phyloP scores from a whole-genome alignment of 345 rosid genomes.

The Turritis glabra region DNA sequence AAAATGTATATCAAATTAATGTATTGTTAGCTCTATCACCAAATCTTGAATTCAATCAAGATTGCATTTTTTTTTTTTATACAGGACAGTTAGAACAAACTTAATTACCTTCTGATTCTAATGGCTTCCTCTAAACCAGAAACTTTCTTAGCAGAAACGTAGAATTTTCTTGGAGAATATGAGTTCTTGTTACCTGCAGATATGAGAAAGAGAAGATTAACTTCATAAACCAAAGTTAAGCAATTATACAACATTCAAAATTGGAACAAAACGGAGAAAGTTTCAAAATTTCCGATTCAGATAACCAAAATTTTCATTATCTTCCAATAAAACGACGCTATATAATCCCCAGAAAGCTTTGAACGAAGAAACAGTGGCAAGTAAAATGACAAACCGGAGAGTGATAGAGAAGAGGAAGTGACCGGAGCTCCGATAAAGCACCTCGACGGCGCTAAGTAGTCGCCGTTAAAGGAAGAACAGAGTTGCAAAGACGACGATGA shows the following conservation, averaged over 20 bases:
- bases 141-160: conserved; percentile 51
- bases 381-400: conserved; percentile 43
- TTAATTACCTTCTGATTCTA: conserved; percentile 61
- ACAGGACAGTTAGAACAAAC: not conserved
- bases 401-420: conserved; percentile 39
- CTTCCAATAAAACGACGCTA: not conserved
- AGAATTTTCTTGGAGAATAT: conserved; percentile 28
- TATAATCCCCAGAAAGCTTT: not conserved
- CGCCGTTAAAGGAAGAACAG: conserved; percentile 41
- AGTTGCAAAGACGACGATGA: conserved; percentile 39
- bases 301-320: not conserved
- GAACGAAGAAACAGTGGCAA: not conserved
- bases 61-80: not conserved
- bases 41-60: not conserved
- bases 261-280: not conserved
- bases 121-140: conserved; percentile 74
- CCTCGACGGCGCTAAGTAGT: conserved; percentile 30
- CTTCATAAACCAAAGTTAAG: not conserved
- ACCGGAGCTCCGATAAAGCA: conserved; percentile 44
- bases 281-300: not conserved
- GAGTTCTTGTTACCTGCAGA: conserved; percentile 41
- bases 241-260: not conserved
- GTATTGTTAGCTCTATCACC: not conserved
- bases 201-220: not conserved
- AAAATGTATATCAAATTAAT: conserved; percentile 8